Evolutionary conservation across 805 yeast genomes (phyloP).

Genomic region (Wickerhamomyces silvicola): DNA sequence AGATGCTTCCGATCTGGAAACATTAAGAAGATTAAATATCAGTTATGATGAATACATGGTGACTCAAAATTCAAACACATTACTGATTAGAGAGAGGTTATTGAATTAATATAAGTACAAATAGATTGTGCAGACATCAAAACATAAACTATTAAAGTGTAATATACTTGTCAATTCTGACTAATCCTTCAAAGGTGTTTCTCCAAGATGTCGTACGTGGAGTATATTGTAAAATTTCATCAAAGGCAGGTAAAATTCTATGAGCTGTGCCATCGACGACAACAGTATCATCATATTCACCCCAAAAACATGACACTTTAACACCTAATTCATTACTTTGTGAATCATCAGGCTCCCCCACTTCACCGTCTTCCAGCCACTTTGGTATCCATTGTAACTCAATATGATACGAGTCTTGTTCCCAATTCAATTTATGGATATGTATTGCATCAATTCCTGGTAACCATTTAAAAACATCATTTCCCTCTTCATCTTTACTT

Average conservation of each 20-base stretch:
- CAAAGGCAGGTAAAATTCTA: constrained; percentile 59
- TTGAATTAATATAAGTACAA: constrained; percentile 5
- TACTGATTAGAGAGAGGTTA: constrained; percentile 16
- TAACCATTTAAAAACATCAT: constrained; percentile 43
- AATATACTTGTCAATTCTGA: constrained; percentile 47
- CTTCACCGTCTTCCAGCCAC: constrained; percentile 31
- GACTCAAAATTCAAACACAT: constrained; percentile 13
- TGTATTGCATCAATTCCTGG: constrained; percentile 61
- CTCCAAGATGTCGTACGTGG: constrained; percentile 62
- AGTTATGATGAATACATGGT: constrained; percentile 11
- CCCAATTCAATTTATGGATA: constrained; percentile 61
- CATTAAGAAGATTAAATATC: constrained; percentile 21
- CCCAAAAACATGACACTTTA: constrained; percentile 67
- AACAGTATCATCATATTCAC: constrained; percentile 51
- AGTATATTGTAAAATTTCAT: constrained; percentile 60
- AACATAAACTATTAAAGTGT: constrained; percentile 26
- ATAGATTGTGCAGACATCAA: not conserved
- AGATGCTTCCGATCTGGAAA: constrained; percentile 29
- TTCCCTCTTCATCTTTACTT: constrained; percentile 30
- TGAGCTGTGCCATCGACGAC: constrained; percentile 30
- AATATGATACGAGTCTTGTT: constrained; percentile 43
- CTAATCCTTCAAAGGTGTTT: constrained; percentile 63
- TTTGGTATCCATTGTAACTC: constrained; percentile 76
- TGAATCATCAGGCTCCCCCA: constrained; percentile 24
- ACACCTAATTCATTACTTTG: constrained; percentile 42